phyloP scores from a whole-genome alignment of 768 basidiomycete species.

The Gloeopeniophorella convolvens region DNA sequence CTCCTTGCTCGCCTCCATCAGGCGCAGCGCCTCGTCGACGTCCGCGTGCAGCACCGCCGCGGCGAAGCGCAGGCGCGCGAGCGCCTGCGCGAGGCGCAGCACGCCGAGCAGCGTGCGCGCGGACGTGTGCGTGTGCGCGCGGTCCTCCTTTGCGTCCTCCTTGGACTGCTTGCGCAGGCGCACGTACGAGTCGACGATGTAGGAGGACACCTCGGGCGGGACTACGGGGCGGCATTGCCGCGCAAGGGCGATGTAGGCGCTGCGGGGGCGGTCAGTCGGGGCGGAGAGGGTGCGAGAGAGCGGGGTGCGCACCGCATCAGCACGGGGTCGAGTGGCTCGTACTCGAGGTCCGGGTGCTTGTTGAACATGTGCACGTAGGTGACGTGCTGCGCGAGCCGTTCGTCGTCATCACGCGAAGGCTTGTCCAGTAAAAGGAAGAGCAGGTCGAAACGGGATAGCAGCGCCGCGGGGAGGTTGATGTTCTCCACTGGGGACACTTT shows the following conservation, averaged over 20 bases:
- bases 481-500: conserved; percentile 98
- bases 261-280: conserved; percentile 27
- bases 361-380: conserved; percentile 98
- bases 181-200: conserved; percentile 94
- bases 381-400: conserved; percentile 93
- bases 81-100: conserved; percentile 89
- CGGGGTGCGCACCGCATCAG: conserved; percentile 67
- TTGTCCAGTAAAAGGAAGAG: conserved; percentile 97
- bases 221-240: conserved; percentile 87
- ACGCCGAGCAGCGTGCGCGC: conserved; percentile 93
- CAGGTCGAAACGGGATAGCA: conserved; percentile 93
- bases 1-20: conserved; percentile 97
- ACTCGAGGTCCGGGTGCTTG: conserved; percentile 75
- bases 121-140: conserved; percentile 90
- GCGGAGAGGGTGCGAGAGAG: neutral
- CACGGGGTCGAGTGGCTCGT: conserved; percentile 78
- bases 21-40: conserved; percentile 91
- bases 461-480: conserved; percentile 95
- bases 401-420: conserved; percentile 90
- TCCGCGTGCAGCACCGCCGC: conserved; percentile 76
- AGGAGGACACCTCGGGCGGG: conserved; percentile 79
- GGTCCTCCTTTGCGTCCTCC: conserved; percentile 82
- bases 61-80: conserved; percentile 85
- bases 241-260: conserved; percentile 93
- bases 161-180: conserved; percentile 89